These are phyloP conservation scores for Penicillium sp. DNA, from an alignment of 2,329 filamentous ascomycete species.

Conservation along the genomic window DNA sequence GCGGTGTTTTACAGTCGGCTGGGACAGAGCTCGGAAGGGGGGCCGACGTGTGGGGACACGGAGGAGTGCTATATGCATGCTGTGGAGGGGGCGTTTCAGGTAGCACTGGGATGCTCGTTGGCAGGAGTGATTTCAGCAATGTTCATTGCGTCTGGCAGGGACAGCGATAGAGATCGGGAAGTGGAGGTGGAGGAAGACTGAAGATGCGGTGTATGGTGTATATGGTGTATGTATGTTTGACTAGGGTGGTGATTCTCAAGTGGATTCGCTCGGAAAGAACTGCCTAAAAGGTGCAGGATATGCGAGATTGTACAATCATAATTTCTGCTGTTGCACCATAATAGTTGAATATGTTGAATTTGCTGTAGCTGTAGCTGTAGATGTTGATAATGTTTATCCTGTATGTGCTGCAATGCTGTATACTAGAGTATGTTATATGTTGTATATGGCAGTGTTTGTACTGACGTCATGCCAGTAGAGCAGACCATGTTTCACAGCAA, in stretches of 20 bases:
- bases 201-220: too few relatives aligned
- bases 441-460: too few relatives aligned
- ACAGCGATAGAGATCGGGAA: too few relatives aligned
- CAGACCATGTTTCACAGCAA: not conserved
- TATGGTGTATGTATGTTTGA: too few relatives aligned
- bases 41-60: not conserved
- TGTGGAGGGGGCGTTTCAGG: conserved; percentile 12
- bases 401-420: too few relatives aligned
- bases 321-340: too few relatives aligned
- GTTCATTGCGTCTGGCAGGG: conserved; percentile 10
- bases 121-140: conserved; percentile 10
- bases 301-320: too few relatives aligned
- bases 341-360: too few relatives aligned
- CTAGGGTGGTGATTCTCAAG: not conserved
- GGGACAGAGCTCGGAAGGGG: not conserved
- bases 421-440: too few relatives aligned
- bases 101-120: conserved; percentile 10
- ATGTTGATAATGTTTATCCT: too few relatives aligned
- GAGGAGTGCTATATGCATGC: conserved; percentile 15
- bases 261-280: conserved; percentile 10
- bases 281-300: conserved; percentile 8
- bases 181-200: not conserved
- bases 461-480: not conserved
- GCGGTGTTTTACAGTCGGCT: conserved; percentile 11
- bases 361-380: too few relatives aligned